These are phyloP conservation scores for Venturia asperata DNA, from an alignment of 2,329 filamentous ascomycete genomes.

Conservation along the genomic window DNA sequence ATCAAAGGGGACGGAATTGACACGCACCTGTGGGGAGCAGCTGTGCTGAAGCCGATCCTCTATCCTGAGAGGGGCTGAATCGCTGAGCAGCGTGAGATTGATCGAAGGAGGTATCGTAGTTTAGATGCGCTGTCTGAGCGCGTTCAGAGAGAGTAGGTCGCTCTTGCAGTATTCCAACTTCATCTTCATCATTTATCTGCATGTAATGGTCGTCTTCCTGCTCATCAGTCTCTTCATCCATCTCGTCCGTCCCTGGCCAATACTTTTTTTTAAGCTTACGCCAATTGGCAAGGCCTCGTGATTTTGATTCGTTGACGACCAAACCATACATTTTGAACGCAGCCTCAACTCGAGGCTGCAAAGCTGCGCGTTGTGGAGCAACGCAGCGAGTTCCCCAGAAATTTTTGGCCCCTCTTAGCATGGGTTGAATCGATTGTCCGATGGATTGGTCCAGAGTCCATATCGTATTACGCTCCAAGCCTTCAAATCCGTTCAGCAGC, in stretches of 20 bases:
- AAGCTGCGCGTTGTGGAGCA: neutral
- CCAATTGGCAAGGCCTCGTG: neutral
- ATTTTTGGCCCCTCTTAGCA: neutral
- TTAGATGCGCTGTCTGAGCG: neutral
- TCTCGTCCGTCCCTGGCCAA: neutral
- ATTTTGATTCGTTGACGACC: neutral
- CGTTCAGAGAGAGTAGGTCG: neutral
- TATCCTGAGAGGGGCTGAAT: neutral
- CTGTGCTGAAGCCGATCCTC: neutral
- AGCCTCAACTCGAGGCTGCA: neutral
- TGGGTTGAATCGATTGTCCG: neutral
- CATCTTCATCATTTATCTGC: neutral
- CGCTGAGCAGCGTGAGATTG: neutral
- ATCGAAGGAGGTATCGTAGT: neutral
- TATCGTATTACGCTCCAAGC: neutral
- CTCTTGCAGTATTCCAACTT: neutral
- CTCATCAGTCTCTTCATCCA: neutral
- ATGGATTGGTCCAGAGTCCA: neutral
- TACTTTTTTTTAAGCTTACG: neutral
- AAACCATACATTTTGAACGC: neutral
- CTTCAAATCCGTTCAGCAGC: neutral
- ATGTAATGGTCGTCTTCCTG: neutral
- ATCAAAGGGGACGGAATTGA: neutral
- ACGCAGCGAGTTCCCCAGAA: neutral
- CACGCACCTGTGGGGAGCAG: neutral